Evolutionary conservation across 2,329 filamentous ascomycete genomes (phyloP), one percentile per base, ranked within the genome.

Genomic region (Seiridium cupressi): DNA sequence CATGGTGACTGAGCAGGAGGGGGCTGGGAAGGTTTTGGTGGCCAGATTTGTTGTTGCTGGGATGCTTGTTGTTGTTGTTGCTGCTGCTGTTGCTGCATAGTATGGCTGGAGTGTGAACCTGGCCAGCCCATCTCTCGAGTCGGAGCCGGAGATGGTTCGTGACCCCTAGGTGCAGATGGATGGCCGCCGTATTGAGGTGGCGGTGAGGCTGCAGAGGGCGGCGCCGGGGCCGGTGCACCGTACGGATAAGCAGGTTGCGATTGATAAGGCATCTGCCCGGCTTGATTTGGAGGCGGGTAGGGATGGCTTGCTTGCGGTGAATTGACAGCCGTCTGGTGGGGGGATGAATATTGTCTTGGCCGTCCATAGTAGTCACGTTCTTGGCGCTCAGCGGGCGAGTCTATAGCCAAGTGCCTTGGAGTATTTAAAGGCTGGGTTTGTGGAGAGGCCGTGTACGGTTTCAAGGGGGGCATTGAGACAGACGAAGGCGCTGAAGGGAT

Each of bases 381-480:
- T 1, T 68, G 67, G n/a, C 68, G 67, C 31, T 72, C 72, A 5
- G 72, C 62, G 11, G 73, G 74, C 10, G 75, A 68, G 31, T 81
- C 78, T 32, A 77, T 73, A 55, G 72, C 76, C 64, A 83, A 78
- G 8, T 77, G 74, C 7, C 82, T 76, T n/a, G 81, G 76, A 4
- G 74, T 72, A 32, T 72, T 75, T 66, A 82, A 72, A 56, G 81
- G 78, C 61, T 80, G 79, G 6, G 79, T 64, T 61, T 82, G 80
- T 6, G 84, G 82, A 4, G 84, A 85, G 48, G 80, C 77, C 55
- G 79, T 80, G 3, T 78, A 75, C 4, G 84, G 82, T 70, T 86
- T 86, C 57, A 86, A 73, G 4, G 83, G 74, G 18, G 84, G 82
- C 73, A 87, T 85, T 3, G 82, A 78, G 73, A 86, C 85, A 6